A percentile compares a stretch with the other conserved stretches of the same genome.
Conservation (phyloP, 208 protist genomes). For the Wallacemonas sp. region DNA sequence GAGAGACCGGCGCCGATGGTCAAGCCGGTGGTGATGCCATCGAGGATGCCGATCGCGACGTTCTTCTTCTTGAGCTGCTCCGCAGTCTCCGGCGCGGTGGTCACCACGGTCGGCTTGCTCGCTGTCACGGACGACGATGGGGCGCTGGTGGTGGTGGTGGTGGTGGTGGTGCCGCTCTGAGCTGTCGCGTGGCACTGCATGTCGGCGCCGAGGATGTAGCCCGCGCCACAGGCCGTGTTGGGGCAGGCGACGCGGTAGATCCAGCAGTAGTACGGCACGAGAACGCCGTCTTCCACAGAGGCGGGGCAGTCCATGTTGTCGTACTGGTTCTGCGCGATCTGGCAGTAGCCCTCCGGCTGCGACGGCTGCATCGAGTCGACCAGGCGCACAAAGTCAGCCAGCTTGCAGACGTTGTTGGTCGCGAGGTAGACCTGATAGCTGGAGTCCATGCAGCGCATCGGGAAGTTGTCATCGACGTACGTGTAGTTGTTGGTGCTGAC, state of each 20-base stretch:
- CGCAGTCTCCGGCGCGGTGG: not conserved
- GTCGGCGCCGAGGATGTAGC: slow-evolving; percentile 33
- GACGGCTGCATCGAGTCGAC: slow-evolving; percentile 49
- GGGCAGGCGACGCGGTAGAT: slow-evolving; percentile 48
- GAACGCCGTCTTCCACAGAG: slow-evolving; percentile 15
- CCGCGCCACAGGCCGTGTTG: slow-evolving; percentile 26
- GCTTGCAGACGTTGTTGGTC: slow-evolving; percentile 41
- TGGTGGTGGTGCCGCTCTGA: not conserved
- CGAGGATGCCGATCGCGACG: slow-evolving; percentile 7
- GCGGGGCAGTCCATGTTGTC: slow-evolving; percentile 37
- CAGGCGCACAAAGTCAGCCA: slow-evolving; percentile 54
- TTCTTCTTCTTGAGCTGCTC: not conserved
- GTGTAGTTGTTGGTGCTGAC: slow-evolving; percentile 30
- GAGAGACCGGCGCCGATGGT: slow-evolving; percentile 11
- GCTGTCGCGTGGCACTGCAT: slow-evolving; percentile 40
- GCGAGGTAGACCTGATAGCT: slow-evolving; percentile 34
- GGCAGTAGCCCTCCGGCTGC: slow-evolving; percentile 28
- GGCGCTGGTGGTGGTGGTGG: slow-evolving; percentile 3
- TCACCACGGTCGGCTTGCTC: slow-evolving; percentile 9
- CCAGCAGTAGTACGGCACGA: slow-evolving; percentile 37
- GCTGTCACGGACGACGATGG: not conserved
- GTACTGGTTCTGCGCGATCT: slow-evolving; percentile 29
- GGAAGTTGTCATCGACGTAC: slow-evolving; percentile 34
- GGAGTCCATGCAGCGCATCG: slow-evolving; percentile 45
- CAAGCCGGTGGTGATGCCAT: slow-evolving; percentile 19